Conservation (phyloP, 2,329 filamentous ascomycete genomes). For the Aureobasidium sp. region DNA sequence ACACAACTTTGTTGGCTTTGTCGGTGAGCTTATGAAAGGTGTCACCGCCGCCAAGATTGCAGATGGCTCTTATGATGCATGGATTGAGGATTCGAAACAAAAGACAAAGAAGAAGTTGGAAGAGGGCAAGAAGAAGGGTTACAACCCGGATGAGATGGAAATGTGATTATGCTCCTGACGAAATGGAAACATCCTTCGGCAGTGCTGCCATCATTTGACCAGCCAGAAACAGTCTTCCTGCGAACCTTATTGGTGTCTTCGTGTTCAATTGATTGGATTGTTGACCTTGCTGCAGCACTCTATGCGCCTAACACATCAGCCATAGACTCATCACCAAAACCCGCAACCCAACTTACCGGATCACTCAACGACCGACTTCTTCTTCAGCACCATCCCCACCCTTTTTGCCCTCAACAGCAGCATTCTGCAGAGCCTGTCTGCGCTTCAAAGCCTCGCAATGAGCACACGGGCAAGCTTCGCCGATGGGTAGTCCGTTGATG, state of each 20-base stretch:
- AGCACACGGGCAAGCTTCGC: background rate
- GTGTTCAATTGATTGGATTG: too few species aligned
- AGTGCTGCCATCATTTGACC: background rate
- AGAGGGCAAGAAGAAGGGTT: constrained; percentile 38
- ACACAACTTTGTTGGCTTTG: constrained; percentile 96
- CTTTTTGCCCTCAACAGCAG: background rate
- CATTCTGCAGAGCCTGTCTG: background rate
- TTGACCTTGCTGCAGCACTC: too few species aligned
- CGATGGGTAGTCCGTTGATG: background rate
- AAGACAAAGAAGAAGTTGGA: constrained; percentile 47
- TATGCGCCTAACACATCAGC: too few species aligned
- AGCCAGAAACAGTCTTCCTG: background rate
- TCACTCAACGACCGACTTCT: too few species aligned
- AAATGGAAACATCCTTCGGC: too few species aligned
- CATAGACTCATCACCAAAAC: too few species aligned
- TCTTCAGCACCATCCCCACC: background rate
- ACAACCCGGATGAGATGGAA: constrained; percentile 35
- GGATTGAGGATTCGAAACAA: constrained; percentile 62
- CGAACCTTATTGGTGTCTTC: background rate
- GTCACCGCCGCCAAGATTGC: constrained; percentile 72
- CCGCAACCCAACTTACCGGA: background rate
- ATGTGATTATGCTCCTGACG: constrained; percentile 23
- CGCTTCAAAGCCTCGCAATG: background rate
- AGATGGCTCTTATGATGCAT: constrained; percentile 59
- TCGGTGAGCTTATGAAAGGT: constrained; percentile 80